phyloP scores from a whole-genome alignment of 1,284 basidiomycete genomes.

The Schizophyllum commune region DNA sequence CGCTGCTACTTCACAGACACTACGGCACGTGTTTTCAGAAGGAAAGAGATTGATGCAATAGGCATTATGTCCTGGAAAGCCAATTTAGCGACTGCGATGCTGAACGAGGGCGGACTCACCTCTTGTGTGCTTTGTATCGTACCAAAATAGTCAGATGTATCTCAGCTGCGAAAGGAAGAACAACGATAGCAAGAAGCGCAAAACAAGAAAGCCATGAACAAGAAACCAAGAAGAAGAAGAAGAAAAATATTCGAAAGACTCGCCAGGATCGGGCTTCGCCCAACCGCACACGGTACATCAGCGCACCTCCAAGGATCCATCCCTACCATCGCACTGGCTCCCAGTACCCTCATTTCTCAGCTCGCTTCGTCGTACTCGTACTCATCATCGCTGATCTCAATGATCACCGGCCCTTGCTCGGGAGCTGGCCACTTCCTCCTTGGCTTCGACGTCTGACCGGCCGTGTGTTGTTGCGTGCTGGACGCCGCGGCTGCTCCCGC shows the following conservation, averaged over 20 bases:
- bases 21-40: neutral
- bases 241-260: neutral
- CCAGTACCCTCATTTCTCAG: no score
- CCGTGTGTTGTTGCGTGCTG: neutral
- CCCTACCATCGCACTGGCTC: no score
- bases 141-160: conserved; percentile 1
- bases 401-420: neutral
- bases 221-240: neutral
- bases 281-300: neutral
- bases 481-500: no score
- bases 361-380: neutral
- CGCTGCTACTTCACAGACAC: neutral
- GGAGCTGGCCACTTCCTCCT: neutral
- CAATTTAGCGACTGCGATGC: neutral
- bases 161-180: conserved; percentile 1
- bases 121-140: no score
- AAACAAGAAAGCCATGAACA: neutral
- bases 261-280: no score
- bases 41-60: conserved; percentile 11
- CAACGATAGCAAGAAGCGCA: conserved; percentile 1
- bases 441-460: neutral
- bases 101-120: no score
- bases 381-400: neutral
- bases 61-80: conserved; percentile 14
- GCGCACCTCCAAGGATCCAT: neutral